phyloP scores from a whole-genome alignment of 768 basidiomycete species.

The Boletus coccyginus region DNA sequence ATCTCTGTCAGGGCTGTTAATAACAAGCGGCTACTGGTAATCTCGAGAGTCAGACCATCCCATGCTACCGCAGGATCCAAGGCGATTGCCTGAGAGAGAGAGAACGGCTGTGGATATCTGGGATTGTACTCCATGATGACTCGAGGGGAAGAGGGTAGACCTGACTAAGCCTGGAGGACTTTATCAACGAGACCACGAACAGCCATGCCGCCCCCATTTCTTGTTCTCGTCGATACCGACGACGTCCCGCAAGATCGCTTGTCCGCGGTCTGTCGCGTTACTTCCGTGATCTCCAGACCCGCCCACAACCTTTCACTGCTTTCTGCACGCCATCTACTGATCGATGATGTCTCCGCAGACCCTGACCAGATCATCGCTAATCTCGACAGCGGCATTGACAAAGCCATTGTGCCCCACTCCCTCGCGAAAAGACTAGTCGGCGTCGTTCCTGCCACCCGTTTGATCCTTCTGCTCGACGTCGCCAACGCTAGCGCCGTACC shows the following conservation, averaged over 20 bases:
- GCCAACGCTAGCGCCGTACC: constrained; percentile 72
- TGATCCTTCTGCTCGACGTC: constrained; percentile 75
- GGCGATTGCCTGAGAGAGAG: constrained; percentile 56
- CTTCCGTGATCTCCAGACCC: constrained; percentile 63
- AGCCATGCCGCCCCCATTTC: constrained; percentile 39
- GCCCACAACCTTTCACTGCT: constrained; percentile 29
- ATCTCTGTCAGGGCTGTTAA: constrained; percentile 52
- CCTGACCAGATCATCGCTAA: constrained; percentile 56
- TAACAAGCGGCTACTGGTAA: background rate
- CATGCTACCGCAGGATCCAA: constrained; percentile 67
- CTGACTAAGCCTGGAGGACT: constrained; percentile 21
- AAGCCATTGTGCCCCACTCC: constrained; percentile 71
- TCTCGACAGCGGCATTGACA: constrained; percentile 79
- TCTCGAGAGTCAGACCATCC: constrained; percentile 50
- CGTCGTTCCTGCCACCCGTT: constrained; percentile 64
- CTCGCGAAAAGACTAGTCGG: constrained; percentile 65
- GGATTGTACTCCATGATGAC: constrained; percentile 61
- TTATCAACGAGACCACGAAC: background rate
- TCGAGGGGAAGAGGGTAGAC: background rate
- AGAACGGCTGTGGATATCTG: constrained; percentile 73
- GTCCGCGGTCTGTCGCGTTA: constrained; percentile 64
- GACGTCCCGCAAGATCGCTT: constrained; percentile 47
- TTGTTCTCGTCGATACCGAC: constrained; percentile 55
- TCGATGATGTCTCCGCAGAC: constrained; percentile 47
- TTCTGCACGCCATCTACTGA: constrained; percentile 49